A percentile compares a stretch with the other conserved stretches of the same genome.
phyloP scores from a whole-genome alignment of 306 rosid genomes.

The Inga laurina region DNA sequence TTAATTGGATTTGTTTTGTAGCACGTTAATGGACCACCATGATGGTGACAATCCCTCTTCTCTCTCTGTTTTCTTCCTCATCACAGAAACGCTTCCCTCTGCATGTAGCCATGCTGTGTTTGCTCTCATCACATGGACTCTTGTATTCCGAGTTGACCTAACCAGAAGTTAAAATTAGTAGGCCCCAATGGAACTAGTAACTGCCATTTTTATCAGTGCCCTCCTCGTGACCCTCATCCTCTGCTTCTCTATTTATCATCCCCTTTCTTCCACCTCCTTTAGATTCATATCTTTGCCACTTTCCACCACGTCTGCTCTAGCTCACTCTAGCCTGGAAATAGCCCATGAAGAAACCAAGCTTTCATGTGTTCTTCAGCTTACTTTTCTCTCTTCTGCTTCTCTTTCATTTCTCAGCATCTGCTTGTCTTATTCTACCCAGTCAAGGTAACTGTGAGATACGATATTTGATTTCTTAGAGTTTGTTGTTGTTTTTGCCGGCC shows the following conservation, averaged over 20 bases:
- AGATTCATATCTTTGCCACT: background rate
- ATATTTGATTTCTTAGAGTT: background rate
- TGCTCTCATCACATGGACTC: background rate
- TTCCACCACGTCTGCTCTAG: background rate
- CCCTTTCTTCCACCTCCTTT: background rate
- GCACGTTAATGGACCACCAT: conserved; percentile 12
- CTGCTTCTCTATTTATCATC: background rate
- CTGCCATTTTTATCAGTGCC: background rate
- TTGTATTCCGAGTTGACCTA: conserved; percentile 2
- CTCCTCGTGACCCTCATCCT: conserved; percentile 9
- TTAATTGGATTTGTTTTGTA: background rate
- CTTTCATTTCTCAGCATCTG: conserved; percentile 31
- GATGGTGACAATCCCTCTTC: conserved; percentile 15
- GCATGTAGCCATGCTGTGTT: background rate
- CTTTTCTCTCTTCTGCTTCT: conserved; percentile 38
- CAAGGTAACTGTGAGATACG: conserved; percentile 22
- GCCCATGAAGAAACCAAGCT: conserved; percentile 30
- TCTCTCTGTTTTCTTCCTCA: background rate
- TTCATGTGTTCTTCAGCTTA: conserved; percentile 1
- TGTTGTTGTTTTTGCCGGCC: background rate
- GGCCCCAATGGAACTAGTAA: conserved; percentile 9
- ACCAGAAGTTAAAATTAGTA: background rate
- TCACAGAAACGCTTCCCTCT: background rate
- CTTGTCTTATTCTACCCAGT: conserved; percentile 32
- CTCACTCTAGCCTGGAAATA: background rate